phyloP scores from a whole-genome alignment of 805 yeast species.

The Wickerhamomyces hampshirensis region DNA sequence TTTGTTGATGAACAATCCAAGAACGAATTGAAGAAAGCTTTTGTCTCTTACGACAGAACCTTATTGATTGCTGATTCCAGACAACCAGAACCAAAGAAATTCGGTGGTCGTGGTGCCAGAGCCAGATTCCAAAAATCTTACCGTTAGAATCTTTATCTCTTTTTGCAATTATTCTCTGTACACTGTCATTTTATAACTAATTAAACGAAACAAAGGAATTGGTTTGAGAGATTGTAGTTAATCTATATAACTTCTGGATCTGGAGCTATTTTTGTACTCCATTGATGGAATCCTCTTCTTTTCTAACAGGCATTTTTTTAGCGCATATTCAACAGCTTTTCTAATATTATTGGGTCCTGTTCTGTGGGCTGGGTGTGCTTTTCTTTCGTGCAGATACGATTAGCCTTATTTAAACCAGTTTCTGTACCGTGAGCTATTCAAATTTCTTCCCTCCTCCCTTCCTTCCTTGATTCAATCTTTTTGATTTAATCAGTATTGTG shows the following conservation, averaged over 20 bases:
- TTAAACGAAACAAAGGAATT: constrained; percentile 11
- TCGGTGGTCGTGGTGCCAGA: constrained; percentile 99
- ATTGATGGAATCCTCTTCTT: no score
- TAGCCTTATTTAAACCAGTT: no score
- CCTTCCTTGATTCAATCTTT: no score
- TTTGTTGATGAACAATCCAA: constrained; percentile 99
- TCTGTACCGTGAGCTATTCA: no score
- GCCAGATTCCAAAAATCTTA: constrained; percentile 99
- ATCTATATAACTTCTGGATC: constrained; percentile 12
- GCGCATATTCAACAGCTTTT: no score
- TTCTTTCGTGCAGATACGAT: neutral
- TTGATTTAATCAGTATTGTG: no score
- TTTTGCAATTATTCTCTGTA: constrained; percentile 17
- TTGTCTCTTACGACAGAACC: constrained; percentile 98
- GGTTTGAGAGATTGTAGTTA: constrained; percentile 8
- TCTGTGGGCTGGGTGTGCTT: no score
- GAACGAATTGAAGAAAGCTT: constrained; percentile 98
- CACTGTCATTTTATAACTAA: constrained; percentile 16
- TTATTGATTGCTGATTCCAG: constrained; percentile 98
- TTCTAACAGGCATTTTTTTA: no score
- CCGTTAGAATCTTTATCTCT: constrained; percentile 60
- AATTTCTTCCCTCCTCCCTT: no score
- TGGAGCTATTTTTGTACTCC: no score
- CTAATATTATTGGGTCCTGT: no score
- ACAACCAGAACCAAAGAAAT: constrained; percentile 99